Percentiles rank a stretch among this genome's conserved stretches.
These are phyloP conservation scores for Xanthoconium separans DNA, from an alignment of 1,284 basidiomycete genomes.

Conservation along the genomic window DNA sequence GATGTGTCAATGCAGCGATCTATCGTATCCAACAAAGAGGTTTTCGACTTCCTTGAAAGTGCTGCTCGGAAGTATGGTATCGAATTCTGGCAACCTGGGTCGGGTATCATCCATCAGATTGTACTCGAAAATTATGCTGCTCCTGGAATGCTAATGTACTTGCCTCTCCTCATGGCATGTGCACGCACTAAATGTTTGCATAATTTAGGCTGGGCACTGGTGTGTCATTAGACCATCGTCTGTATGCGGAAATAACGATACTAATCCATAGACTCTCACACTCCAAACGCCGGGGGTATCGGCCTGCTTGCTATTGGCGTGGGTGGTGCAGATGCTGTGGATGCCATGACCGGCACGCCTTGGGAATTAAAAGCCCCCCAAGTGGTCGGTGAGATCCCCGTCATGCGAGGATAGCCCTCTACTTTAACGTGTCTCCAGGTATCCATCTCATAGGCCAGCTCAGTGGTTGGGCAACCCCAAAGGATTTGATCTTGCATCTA, in stretches of 20 bases:
- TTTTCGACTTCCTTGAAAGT: constrained; percentile 97
- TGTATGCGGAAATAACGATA: constrained; percentile 3
- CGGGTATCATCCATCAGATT: constrained; percentile 97
- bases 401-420: background rate
- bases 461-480: constrained; percentile 92
- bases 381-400: constrained; percentile 63
- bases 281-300: constrained; percentile 96
- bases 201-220: constrained; percentile 70
- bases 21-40: constrained; percentile 90
- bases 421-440: constrained; percentile 34
- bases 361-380: constrained; percentile 98
- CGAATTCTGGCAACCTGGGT: constrained; percentile 95
- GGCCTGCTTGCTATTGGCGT: constrained; percentile 99
- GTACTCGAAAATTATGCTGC: constrained; percentile 98
- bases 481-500: constrained; percentile 94
- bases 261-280: constrained; percentile 82
- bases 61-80: constrained; percentile 94
- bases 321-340: constrained; percentile 98
- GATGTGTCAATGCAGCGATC: constrained; percentile 56
- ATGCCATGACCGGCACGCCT: constrained; percentile 96
- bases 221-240: constrained; percentile 28
- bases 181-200: constrained; percentile 15
- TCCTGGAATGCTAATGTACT: constrained; percentile 80
- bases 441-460: constrained; percentile 89
- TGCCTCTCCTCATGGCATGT: constrained; percentile 12